A percentile compares a stretch with the other conserved stretches of the same genome.
Conservation (phyloP, 192 early-diverging fungal genomes). For the Rhizoclosmatium globosum region DNA sequence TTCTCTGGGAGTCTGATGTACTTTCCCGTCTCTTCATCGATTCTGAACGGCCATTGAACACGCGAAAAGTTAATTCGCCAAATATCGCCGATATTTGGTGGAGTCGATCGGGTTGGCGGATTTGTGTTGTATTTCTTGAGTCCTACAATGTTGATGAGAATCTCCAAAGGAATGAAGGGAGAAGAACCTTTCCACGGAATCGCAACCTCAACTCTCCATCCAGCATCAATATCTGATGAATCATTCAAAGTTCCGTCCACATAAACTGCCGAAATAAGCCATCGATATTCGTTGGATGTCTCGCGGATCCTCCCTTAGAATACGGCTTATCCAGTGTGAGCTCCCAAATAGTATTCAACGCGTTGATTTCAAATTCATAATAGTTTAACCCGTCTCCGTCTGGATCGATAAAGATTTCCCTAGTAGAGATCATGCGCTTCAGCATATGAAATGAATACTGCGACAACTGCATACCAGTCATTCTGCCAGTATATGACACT, state of each 20-base stretch:
- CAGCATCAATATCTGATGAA: conserved; percentile 24
- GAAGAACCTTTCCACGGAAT: conserved; percentile 31
- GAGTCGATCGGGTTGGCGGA: conserved; percentile 28
- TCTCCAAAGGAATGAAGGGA: background rate
- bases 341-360: conserved; percentile 38
- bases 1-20: conserved; percentile 19
- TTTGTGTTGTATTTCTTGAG: conserved; percentile 36
- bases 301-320: conserved; percentile 17
- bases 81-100: conserved; percentile 14
- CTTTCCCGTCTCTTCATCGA: conserved; percentile 10
- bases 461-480: conserved; percentile 8
- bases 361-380: conserved; percentile 38
- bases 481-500: conserved; percentile 35
- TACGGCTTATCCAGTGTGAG: conserved; percentile 38
- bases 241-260: conserved; percentile 29
- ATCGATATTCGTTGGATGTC: conserved; percentile 33
- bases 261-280: conserved; percentile 23
- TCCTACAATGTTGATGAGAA: background rate
- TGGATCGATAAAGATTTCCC: conserved; percentile 36
- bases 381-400: conserved; percentile 37
- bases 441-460: background rate
- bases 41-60: conserved; percentile 28
- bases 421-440: background rate
- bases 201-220: conserved; percentile 32
- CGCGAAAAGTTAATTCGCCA: conserved; percentile 37